Conservation (phyloP, 192 early-diverging fungal species). For the Coemansia sp. region DNA sequence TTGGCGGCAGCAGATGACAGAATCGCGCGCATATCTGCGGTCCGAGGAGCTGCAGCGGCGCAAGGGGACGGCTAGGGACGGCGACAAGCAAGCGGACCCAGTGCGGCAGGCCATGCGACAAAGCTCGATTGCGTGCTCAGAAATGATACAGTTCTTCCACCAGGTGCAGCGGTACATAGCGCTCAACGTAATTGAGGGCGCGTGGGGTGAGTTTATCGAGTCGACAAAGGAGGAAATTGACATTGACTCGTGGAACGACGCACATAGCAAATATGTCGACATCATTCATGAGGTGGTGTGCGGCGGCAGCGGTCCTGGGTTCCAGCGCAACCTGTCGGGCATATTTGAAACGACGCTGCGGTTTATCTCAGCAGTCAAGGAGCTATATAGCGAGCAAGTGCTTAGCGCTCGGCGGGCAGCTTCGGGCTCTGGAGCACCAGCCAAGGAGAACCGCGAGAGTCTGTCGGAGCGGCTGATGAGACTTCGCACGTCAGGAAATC, state of each 20-base stretch:
- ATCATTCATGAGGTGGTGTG: slow-evolving; percentile 67
- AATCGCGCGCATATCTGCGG: slow-evolving; percentile 50
- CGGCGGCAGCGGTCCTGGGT: slow-evolving; percentile 40
- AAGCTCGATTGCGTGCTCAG: slow-evolving; percentile 66
- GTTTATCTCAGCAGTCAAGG: slow-evolving; percentile 53
- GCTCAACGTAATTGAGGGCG: slow-evolving; percentile 89
- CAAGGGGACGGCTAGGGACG: neutral
- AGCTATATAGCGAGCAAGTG: slow-evolving; percentile 57
- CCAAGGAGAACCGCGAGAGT: neutral
- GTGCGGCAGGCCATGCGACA: slow-evolving; percentile 65
- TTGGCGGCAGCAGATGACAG: slow-evolving; percentile 79
- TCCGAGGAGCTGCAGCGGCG: slow-evolving; percentile 38
- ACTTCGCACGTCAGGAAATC: slow-evolving; percentile 34
- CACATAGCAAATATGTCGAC: slow-evolving; percentile 73
- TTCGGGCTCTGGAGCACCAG: neutral
- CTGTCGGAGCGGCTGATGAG: slow-evolving; percentile 36
- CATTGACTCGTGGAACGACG: slow-evolving; percentile 77
- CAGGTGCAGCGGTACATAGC: slow-evolving; percentile 92
- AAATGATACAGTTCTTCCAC: slow-evolving; percentile 94
- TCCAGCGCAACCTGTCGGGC: slow-evolving; percentile 51
- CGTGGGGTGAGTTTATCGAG: slow-evolving; percentile 77
- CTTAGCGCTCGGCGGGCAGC: slow-evolving; percentile 22
- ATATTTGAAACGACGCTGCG: slow-evolving; percentile 69
- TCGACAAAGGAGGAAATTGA: slow-evolving; percentile 49
- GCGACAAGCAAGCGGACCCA: neutral